Base-by-base conservation (phyloP, 257 asterid genomes). In the Lantana camara region DNA sequence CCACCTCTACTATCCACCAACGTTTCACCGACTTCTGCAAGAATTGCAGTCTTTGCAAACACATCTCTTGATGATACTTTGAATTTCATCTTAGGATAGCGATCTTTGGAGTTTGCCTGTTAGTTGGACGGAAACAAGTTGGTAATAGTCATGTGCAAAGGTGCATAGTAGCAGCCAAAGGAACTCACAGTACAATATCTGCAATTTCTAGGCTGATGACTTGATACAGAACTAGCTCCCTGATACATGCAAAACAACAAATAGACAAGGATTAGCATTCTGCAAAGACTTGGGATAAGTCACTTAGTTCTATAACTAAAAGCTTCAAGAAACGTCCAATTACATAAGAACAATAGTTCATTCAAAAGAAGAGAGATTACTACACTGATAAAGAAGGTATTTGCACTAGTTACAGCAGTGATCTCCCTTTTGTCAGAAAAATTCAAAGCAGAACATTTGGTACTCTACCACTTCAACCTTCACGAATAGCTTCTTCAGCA, bases 141-240 rank as follows among this genome's bases (percentile, higher is more conserved):
- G 69, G 68, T 78, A 73, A 66, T 54, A 17, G 60, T 41, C 70
- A 46, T 63, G 67, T 46, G 22, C 32, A 49, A 64, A 71, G 52
- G 47, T 35, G 56, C 49, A 61, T 17, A 63, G 17, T 41, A 67
- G 66, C 56, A 72, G 56, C 47, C 52, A 70, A 47, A 30, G 61
- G 63, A 66, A 86, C 99, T 94, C 78, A 90, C 97, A 73, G 57
- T 56, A 77, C 99, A 94, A 72, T 90, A 94, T 77, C 70, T 84
- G 91, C 99, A 94, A 32, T 63, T 67, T 35, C 59, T 71, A 35
- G 66, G 61, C 52, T 8, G 81, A 12, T 27, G 70, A 67, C 69
- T 47, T 57, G 87, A 70, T 62, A 74, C 21, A 14, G 73, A 74
- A 66, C 48, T 73, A 60, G 61, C 64, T 29, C 70, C 79, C 95